These are phyloP conservation scores for Starmerella etchellsii DNA, from an alignment of 805 yeast species.

Conservation along the genomic window DNA sequence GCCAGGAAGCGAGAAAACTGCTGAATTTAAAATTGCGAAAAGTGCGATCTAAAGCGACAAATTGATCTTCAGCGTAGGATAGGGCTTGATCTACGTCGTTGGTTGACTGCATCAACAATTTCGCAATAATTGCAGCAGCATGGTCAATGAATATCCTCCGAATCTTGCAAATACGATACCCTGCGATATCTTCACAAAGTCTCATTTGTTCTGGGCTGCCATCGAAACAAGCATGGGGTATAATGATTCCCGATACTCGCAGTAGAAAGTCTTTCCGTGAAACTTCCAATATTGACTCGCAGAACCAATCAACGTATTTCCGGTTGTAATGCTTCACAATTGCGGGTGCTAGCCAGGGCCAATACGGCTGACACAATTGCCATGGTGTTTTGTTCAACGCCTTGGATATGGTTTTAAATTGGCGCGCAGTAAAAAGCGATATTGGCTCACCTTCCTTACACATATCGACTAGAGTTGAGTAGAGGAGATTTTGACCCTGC, in stretches of 20 bases:
- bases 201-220: constrained; percentile 43
- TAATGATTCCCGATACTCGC: constrained; percentile 57
- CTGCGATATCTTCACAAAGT: constrained; percentile 49
- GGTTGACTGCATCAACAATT: constrained; percentile 28
- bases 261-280: constrained; percentile 47
- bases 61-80: constrained; percentile 11
- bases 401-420: constrained; percentile 45
- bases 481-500: constrained; percentile 10
- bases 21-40: constrained; percentile 8
- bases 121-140: constrained; percentile 18
- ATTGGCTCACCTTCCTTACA: constrained; percentile 49
- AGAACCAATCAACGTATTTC: constrained; percentile 46
- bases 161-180: constrained; percentile 35
- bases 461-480: constrained; percentile 51
- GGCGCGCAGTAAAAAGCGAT: constrained; percentile 52
- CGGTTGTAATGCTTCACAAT: constrained; percentile 25
- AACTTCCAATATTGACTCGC: constrained; percentile 48
- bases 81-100: constrained; percentile 9
- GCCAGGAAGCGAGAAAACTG: constrained; percentile 10
- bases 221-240: constrained; percentile 56
- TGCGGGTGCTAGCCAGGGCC: constrained; percentile 30
- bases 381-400: constrained; percentile 54
- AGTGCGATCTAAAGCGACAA: constrained; percentile 6
- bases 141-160: constrained; percentile 37
- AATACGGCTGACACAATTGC: constrained; percentile 64